A percentile compares a stretch with the other conserved stretches of the same genome.
Evolutionary conservation across 2,329 filamentous ascomycete genomes (phyloP).

Genomic region (Ceratocystis diversiconidia): DNA sequence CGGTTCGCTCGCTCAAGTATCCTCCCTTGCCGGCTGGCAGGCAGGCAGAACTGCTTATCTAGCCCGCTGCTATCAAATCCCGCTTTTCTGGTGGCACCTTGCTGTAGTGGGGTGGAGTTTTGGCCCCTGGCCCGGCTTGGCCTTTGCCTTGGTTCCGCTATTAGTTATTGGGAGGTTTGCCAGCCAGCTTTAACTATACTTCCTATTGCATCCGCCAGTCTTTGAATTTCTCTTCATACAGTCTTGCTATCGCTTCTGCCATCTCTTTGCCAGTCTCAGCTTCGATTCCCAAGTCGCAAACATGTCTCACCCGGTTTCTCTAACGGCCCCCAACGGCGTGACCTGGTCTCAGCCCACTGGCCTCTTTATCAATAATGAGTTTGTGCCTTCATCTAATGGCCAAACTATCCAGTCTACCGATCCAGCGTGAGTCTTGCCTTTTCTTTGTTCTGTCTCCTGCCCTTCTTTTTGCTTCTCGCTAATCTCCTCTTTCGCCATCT

Average conservation of each 20-base stretch:
- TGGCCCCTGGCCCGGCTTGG: too few species aligned
- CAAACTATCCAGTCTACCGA: slow-evolving; percentile 23
- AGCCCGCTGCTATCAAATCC: too few species aligned
- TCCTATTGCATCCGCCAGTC: too few species aligned
- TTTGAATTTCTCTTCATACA: background rate
- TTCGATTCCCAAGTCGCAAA: background rate
- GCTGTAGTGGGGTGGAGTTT: too few species aligned
- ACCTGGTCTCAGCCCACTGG: slow-evolving; percentile 28
- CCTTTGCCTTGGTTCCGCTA: too few species aligned
- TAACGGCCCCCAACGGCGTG: slow-evolving; percentile 26
- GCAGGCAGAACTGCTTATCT: too few species aligned
- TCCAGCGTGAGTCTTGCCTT: slow-evolving; percentile 24
- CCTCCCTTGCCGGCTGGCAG: too few species aligned
- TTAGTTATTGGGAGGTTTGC: too few species aligned
- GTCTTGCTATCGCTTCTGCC: background rate
- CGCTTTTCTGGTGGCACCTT: too few species aligned
- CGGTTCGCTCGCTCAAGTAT: too few species aligned
- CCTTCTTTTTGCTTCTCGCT: slow-evolving; percentile 10
- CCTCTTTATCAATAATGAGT: slow-evolving; percentile 22
- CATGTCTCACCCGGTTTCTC: slow-evolving; percentile 10
- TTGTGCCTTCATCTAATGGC: slow-evolving; percentile 21
- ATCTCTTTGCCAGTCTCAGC: background rate
- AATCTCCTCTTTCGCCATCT: background rate
- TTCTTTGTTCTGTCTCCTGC: background rate
- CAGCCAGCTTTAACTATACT: too few species aligned